A percentile compares a stretch with the other conserved stretches of the same genome.
Evolutionary conservation across 179 eudicot genomes (phyloP).

Genomic region (Gypsophila paniculata): DNA sequence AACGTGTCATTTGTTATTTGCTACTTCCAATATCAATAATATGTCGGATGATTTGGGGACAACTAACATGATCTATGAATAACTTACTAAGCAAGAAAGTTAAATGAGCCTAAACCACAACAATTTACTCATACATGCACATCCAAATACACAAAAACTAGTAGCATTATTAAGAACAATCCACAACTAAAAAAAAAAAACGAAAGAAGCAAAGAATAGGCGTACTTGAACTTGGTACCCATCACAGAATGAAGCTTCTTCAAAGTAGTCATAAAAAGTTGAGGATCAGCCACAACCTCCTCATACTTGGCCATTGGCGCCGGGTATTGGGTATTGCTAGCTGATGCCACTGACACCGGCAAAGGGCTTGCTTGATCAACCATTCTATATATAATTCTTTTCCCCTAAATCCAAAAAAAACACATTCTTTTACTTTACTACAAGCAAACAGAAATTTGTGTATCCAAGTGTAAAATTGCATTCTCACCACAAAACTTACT

Average conservation of each 20-base stretch:
- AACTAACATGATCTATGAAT: neutral
- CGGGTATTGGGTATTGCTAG: slow-evolving; percentile 23
- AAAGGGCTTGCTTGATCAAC: slow-evolving; percentile 30
- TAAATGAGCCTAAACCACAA: neutral
- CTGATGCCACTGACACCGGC: slow-evolving; percentile 19
- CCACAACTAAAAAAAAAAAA: neutral
- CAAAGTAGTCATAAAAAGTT: slow-evolving; percentile 64
- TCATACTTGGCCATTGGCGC: slow-evolving; percentile 62
- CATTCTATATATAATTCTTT: slow-evolving; percentile 21
- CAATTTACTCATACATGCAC: neutral
- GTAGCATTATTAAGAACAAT: neutral
- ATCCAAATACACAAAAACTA: neutral
- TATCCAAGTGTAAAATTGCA: neutral
- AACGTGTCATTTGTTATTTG: no score
- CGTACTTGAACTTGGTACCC: slow-evolving; percentile 93
- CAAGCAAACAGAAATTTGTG: neutral
- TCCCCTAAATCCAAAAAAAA: neutral
- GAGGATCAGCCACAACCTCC: slow-evolving; percentile 52
- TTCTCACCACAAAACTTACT: neutral
- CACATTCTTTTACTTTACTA: neutral
- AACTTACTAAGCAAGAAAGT: neutral
- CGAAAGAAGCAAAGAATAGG: neutral
- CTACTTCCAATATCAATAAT: neutral
- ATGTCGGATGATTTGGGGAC: neutral
- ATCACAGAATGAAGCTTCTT: slow-evolving; percentile 73